Evolutionary conservation across 2,329 filamentous ascomycete species (phyloP), one percentile per base, ranked within the genome.

Genomic region (Didymella keratinophila): DNA sequence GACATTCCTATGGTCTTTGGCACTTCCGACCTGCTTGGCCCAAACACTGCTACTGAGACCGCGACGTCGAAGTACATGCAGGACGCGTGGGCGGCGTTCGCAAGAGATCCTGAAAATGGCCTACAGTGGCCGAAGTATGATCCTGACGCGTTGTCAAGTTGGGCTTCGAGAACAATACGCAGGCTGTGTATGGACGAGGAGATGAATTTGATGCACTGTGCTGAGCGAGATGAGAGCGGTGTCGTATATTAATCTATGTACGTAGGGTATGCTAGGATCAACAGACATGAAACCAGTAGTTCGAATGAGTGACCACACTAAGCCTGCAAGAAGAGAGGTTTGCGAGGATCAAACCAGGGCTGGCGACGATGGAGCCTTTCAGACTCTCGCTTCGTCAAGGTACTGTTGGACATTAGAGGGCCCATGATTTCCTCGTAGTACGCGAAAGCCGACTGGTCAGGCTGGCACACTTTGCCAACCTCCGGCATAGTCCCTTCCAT

Each of bases 111-210:
- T 18, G 32, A 36, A 36, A 16, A 9, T 8, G 32, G 32, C 16
- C 6, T 36, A 36, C 16, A 16, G 32, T 36, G 32, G 32, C 32
- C 32, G 7, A 36, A 7, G 32, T 36, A 36, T n/a, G 32, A 36
- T 36, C 32, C 32, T 36, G 32, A 36, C 8, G 32, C 14, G 6
- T 36, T 36, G 32, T 36, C 16, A 36, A 36, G 16, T 18, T 36
- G 32, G 32, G 32, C 16, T 8, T 36, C 6, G 32, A n/a, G 32
- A n/a, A n/a, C n/a, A 36, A n/a, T 9, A n/a, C 32, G 32, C 32
- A n/a, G 21, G 71, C 64, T 50, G 66, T 78, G 32, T 74, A 76
- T 64, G 73, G 70, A 11, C 66, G 60, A 3, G 69, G 69, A 2
- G 56, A 67, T 57, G 57, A 60, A 21, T 71, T 63, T 50, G 67